These are phyloP conservation scores for Schizonepeta tenuifolia DNA, from an alignment of 257 asterid genomes.

Conservation along the genomic window DNA sequence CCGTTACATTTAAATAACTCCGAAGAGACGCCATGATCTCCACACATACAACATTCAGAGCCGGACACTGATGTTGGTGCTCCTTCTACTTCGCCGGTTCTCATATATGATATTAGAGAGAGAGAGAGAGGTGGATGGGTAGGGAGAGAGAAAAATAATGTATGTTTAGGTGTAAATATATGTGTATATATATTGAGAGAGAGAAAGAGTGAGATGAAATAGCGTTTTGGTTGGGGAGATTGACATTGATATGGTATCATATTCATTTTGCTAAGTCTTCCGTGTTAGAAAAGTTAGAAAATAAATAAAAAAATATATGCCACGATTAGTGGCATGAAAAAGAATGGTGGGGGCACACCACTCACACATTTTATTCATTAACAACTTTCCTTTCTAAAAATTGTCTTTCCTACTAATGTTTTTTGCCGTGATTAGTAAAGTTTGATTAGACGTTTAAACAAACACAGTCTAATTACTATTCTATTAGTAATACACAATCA, in stretches of 20 bases:
- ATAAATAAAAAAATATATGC: constrained; percentile 25
- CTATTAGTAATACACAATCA: not conserved
- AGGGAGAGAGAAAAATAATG: constrained; percentile 9
- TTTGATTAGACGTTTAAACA: constrained; percentile 32
- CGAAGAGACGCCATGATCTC: constrained; percentile 65
- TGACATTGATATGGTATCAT: constrained; percentile 42
- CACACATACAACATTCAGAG: constrained; percentile 75
- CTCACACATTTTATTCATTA: constrained; percentile 21
- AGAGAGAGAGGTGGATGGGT: constrained; percentile 17
- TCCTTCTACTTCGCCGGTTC: constrained; percentile 35
- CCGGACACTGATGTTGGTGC: not conserved
- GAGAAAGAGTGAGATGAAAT: constrained; percentile 1
- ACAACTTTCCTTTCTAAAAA: not conserved
- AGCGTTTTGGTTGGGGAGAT: constrained; percentile 33
- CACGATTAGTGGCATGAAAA: constrained; percentile 38
- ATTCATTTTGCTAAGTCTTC: constrained; percentile 35
- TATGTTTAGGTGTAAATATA: not conserved
- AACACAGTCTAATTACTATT: constrained; percentile 6
- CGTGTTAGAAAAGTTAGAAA: constrained; percentile 43
- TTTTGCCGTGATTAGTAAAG: constrained; percentile 12
- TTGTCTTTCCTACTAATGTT: constrained; percentile 22
- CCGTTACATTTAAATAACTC: constrained; percentile 65
- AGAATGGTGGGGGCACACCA: constrained; percentile 46
- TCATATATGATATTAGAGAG: constrained; percentile 21
- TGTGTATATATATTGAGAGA: not conserved